phyloP scores from a whole-genome alignment of 1,284 basidiomycete species.

The Boletellus dicymbophilus region DNA sequence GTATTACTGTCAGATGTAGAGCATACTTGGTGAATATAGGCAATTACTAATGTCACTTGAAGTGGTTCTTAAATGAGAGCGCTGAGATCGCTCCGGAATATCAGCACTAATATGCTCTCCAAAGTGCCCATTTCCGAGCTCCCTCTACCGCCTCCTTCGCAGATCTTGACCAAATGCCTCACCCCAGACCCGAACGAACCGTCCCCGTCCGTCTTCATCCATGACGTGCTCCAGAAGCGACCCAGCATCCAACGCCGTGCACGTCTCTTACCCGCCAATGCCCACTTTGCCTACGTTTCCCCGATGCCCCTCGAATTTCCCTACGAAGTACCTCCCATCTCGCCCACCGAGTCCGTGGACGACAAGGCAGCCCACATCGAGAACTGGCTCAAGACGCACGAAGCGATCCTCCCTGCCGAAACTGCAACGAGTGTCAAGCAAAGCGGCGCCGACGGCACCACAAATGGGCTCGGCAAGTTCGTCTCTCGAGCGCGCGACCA shows the following conservation, averaged over 20 bases:
- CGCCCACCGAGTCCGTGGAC: slow-evolving; percentile 43
- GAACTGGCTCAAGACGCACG: slow-evolving; percentile 65
- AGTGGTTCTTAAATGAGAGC: slow-evolving; percentile 17
- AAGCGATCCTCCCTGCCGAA: slow-evolving; percentile 46
- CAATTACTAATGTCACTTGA: too few relatives aligned
- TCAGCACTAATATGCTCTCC: slow-evolving; percentile 16
- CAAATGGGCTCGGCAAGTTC: slow-evolving; percentile 41
- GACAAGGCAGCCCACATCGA: slow-evolving; percentile 71
- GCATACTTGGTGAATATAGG: too few relatives aligned
- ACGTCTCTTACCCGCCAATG: slow-evolving; percentile 54
- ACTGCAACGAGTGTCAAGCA: too few relatives aligned
- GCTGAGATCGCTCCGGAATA: slow-evolving; percentile 3
- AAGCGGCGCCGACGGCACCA: slow-evolving; percentile 8
- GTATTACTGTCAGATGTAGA: too few relatives aligned
- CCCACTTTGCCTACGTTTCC: slow-evolving; percentile 82
- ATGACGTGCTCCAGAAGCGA: slow-evolving; percentile 46
- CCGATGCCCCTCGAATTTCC: slow-evolving; percentile 89
- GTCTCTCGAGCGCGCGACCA: slow-evolving; percentile 57
- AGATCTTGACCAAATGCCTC: slow-evolving; percentile 68
- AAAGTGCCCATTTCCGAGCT: slow-evolving; percentile 59
- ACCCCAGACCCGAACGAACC: slow-evolving; percentile 67
- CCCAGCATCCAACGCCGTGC: slow-evolving; percentile 79
- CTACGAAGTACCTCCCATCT: slow-evolving; percentile 67
- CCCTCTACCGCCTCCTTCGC: slow-evolving; percentile 60
- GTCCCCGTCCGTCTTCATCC: slow-evolving; percentile 51